Conservation (phyloP, 768 basidiomycete genomes). For the Rhizopogon salebrosus region DNA sequence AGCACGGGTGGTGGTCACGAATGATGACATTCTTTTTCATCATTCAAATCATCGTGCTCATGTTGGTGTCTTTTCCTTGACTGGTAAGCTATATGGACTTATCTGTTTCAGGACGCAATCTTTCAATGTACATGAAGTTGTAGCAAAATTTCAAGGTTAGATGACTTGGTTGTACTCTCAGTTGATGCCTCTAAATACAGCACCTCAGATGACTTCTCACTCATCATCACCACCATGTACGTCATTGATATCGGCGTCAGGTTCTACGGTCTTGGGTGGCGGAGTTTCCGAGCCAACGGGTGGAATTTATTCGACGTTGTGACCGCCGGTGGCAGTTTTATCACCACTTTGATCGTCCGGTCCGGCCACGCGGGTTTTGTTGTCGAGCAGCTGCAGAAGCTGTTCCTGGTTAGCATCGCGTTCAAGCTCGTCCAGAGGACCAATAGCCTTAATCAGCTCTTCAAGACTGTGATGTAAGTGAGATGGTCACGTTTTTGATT, state of each 20-base stretch:
- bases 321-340: slow-evolving; percentile 74
- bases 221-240: slow-evolving; percentile 68
- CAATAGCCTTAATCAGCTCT: slow-evolving; percentile 86
- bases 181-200: slow-evolving; percentile 7
- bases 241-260: slow-evolving; percentile 72
- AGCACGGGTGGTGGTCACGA: slow-evolving; percentile 91
- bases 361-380: slow-evolving; percentile 45
- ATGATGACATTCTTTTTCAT: slow-evolving; percentile 75
- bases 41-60: slow-evolving; percentile 76
- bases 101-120: slow-evolving; percentile 66
- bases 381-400: slow-evolving; percentile 70
- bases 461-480: slow-evolving; percentile 91
- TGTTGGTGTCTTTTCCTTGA: slow-evolving; percentile 44
- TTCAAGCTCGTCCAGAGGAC: slow-evolving; percentile 92
- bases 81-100: background rate
- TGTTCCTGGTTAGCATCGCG: slow-evolving; percentile 89
- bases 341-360: slow-evolving; percentile 73
- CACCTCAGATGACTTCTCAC: slow-evolving; percentile 67
- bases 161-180: background rate
- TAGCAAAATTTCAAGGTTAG: slow-evolving; percentile 57
- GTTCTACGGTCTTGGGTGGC: slow-evolving; percentile 80
- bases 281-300: slow-evolving; percentile 80
- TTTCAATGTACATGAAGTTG: slow-evolving; percentile 45
- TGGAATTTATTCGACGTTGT: slow-evolving; percentile 93
- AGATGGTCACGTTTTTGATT: background rate